Evolutionary conservation across 352 stramenopile species (phyloP), one percentile per base, ranked within the genome.

Genomic region (Pythium volutum): DNA sequence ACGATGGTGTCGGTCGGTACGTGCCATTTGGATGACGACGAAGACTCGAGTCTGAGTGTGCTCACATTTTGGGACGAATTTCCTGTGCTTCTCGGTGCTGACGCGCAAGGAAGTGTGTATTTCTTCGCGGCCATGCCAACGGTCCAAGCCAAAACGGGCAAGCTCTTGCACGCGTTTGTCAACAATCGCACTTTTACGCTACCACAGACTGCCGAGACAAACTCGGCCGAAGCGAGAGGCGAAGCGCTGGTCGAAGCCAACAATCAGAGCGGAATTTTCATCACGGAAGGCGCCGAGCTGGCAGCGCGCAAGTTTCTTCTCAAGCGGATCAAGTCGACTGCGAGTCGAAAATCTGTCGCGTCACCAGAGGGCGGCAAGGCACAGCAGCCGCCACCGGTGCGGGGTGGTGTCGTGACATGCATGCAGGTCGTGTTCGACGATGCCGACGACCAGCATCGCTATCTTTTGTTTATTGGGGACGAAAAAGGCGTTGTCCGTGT

Each of bases 51-150:
- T 48, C 67, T 93, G 12, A 69, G 80, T 18, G 29, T 79, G 12
- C 38, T 95, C 10, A 55, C 76, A 27, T 95, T 93, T 54, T 87
- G 75, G 72, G 77, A 88, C 16, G 75, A 88, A 8, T 92, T 88
- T 54, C 79, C 81, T 2, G 56, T 93, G 20, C 45, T 95, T 7
- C 25, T 91, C 4, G 79, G 52, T 12, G 71, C 73, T 0, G 82
- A 93, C 36, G 63, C 65, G 0, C 59, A 70, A n/a, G 86, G 82
- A 6, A 62, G 62, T 2, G 64, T 89, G 6, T 84, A 87, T 49
- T 82, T 89, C 34, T 89, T 85, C 22, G 71, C 80, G 1, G 74
- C 73, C 4, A 83, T 69, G 57, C 69, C 75, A 20, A 68, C 84
- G 0, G 47, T 74, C 7, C 56, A 82, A 11, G 74, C 64, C 11